phyloP scores from a whole-genome alignment of 2,329 filamentous ascomycete species.

The Myriosclerotinia scirpicola region DNA sequence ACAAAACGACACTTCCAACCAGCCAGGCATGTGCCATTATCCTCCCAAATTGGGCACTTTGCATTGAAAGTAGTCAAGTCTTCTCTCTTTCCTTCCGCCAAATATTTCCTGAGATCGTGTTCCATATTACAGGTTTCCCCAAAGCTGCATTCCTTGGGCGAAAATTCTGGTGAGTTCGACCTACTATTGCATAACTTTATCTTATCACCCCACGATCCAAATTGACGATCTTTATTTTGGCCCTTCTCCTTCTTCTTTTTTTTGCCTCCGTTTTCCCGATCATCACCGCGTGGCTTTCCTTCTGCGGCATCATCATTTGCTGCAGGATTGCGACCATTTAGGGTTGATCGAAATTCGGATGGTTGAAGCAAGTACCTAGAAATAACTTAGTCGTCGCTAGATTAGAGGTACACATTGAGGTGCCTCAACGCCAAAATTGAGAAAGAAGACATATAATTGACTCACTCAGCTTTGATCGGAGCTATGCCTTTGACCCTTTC shows the following conservation, averaged over 20 bases:
- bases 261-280: slow-evolving; percentile 42
- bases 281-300: slow-evolving; percentile 45
- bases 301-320: slow-evolving; percentile 56
- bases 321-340: slow-evolving; percentile 37
- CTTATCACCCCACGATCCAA: slow-evolving; percentile 76
- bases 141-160: slow-evolving; percentile 69
- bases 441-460: slow-evolving; percentile 6
- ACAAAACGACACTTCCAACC: slow-evolving; percentile 97
- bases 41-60: slow-evolving; percentile 78
- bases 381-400: slow-evolving; percentile 10
- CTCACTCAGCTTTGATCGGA: slow-evolving; percentile 40
- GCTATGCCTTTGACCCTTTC: slow-evolving; percentile 40
- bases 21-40: slow-evolving; percentile 71
- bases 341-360: slow-evolving; percentile 35
- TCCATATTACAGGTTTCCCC: slow-evolving; percentile 78
- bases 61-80: slow-evolving; percentile 76
- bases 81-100: slow-evolving; percentile 75
- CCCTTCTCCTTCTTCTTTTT: slow-evolving; percentile 64
- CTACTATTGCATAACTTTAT: slow-evolving; percentile 76
- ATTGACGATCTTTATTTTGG: slow-evolving; percentile 81
- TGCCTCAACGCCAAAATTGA: neutral
- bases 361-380: slow-evolving; percentile 38
- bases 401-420: neutral
- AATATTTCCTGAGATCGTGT: slow-evolving; percentile 83
- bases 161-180: slow-evolving; percentile 74